Evolutionary conservation across 1,139 yeast species (phyloP).

Genomic region (Meyerozyma athensensis): DNA sequence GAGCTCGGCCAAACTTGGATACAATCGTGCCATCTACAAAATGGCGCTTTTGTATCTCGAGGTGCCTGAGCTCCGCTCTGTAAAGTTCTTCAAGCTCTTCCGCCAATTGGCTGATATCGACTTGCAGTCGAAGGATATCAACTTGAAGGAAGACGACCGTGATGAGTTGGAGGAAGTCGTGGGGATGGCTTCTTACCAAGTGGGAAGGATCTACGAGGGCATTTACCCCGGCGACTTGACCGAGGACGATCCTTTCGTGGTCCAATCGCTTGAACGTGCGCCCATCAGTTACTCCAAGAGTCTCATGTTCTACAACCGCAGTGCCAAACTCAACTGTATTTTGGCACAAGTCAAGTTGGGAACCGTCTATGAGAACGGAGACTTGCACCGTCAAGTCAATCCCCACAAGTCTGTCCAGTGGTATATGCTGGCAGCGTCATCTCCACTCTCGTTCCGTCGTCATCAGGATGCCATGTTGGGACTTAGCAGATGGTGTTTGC

Average conservation of each 20-base stretch:
- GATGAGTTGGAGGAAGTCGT: conserved; percentile 41
- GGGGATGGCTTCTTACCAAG: conserved; percentile 43
- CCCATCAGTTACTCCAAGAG: conserved; percentile 58
- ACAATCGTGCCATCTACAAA: conserved; percentile 41
- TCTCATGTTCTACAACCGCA: conserved; percentile 62
- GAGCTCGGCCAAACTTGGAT: conserved; percentile 39
- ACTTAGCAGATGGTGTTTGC: conserved; percentile 85
- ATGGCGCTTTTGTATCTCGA: conserved; percentile 37
- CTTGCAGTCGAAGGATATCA: conserved; percentile 29
- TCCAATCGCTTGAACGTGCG: conserved; percentile 30
- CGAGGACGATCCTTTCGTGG: conserved; percentile 34
- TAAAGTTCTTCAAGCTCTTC: conserved; percentile 34
- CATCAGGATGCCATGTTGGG: conserved; percentile 90
- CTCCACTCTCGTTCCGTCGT: conserved; percentile 48
- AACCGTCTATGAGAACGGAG: conserved; percentile 82
- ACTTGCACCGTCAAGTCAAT: conserved; percentile 59
- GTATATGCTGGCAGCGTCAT: conserved; percentile 76
- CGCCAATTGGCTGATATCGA: conserved; percentile 36
- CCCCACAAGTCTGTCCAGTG: conserved; percentile 80
- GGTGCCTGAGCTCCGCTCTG: conserved; percentile 31
- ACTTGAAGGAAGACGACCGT: conserved; percentile 35
- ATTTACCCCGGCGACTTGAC: conserved; percentile 47
- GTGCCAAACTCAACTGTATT: conserved; percentile 73
- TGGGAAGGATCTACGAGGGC: conserved; percentile 71
- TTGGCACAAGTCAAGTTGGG: conserved; percentile 87